These are phyloP conservation scores for Komagataea norvegica DNA, from an alignment of 1,139 yeast species.

Conservation along the genomic window DNA sequence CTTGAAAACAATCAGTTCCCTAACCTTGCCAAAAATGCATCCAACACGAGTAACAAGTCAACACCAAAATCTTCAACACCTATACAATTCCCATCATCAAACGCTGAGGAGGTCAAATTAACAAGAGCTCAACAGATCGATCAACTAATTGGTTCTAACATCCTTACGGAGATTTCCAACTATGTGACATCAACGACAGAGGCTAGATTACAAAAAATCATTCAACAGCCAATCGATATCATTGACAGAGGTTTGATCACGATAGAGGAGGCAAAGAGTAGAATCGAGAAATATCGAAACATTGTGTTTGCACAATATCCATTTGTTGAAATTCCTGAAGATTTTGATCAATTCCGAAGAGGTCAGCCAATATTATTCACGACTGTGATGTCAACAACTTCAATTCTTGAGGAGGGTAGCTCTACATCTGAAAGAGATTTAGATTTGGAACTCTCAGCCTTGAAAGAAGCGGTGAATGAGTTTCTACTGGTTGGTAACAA, in stretches of 20 bases:
- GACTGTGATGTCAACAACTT: conserved; percentile 59
- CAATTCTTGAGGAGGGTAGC: conserved; percentile 33
- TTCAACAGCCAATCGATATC: conserved; percentile 36
- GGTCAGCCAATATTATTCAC: conserved; percentile 59
- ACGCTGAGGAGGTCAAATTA: too few species aligned
- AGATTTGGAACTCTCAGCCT: conserved; percentile 54
- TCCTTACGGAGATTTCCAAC: conserved; percentile 36
- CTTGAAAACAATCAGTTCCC: conserved; percentile 8
- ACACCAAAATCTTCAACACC: conserved; percentile 2
- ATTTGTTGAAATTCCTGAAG: conserved; percentile 46
- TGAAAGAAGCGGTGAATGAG: conserved; percentile 55
- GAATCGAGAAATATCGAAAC: conserved; percentile 41
- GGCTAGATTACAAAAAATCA: conserved; percentile 35
- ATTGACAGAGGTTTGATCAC: conserved; percentile 45
- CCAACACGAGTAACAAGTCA: background rate
- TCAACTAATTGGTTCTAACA: conserved; percentile 18
- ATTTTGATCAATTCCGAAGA: conserved; percentile 41
- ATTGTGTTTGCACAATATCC: conserved; percentile 44
- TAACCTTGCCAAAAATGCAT: background rate
- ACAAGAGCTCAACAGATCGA: conserved; percentile 18
- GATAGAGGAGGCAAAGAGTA: conserved; percentile 43
- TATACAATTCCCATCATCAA: background rate
- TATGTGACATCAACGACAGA: conserved; percentile 34
- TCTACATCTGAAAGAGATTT: conserved; percentile 34
- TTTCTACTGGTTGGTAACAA: conserved; percentile 69